Evolutionary conservation across 495 filamentous ascomycete species (phyloP).

Genomic region (Podospora comata): DNA sequence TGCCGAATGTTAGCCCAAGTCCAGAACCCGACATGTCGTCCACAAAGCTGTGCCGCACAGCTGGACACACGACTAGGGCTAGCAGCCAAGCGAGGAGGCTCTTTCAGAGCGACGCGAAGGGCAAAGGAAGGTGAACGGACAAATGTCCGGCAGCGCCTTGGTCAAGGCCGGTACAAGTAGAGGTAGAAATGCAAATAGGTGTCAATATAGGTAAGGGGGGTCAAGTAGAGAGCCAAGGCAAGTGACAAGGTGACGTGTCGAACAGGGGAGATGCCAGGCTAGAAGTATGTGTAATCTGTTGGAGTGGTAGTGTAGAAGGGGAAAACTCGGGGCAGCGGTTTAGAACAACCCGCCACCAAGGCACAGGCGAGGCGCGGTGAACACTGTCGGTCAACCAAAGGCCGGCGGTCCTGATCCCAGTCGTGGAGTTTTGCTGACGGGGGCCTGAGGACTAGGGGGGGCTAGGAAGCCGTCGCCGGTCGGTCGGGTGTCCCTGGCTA

Average conservation of each 20-base stretch:
- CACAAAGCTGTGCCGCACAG: constrained; percentile 19
- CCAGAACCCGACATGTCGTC: constrained; percentile 30
- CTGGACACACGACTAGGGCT: constrained; percentile 2
- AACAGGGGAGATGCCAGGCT: background rate
- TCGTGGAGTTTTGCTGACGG: constrained; percentile 22
- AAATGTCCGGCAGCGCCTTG: constrained; percentile 10
- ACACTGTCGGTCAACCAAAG: constrained; percentile 18
- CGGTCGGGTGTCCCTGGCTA: constrained; percentile 13
- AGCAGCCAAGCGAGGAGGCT: constrained; percentile 10
- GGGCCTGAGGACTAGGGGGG: constrained; percentile 20
- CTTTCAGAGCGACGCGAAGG: background rate
- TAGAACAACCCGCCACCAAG: constrained; percentile 25
- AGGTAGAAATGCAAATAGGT: background rate
- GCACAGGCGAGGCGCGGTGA: constrained; percentile 21
- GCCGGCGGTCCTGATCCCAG: constrained; percentile 19
- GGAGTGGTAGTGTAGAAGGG: constrained; percentile 6
- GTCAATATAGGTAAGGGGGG: background rate
- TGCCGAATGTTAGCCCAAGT: constrained; percentile 34
- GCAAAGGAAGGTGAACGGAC: background rate
- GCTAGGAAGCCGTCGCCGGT: background rate
- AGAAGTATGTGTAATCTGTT: background rate
- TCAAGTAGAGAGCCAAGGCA: constrained; percentile 8
- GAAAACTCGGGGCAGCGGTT: constrained; percentile 13
- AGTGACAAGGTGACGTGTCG: constrained; percentile 1
- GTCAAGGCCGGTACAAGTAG: background rate